A percentile compares a stretch with the other conserved stretches of the same genome.
Conservation (phyloP, 345 rosid species). For the Triadica sebifera region DNA sequence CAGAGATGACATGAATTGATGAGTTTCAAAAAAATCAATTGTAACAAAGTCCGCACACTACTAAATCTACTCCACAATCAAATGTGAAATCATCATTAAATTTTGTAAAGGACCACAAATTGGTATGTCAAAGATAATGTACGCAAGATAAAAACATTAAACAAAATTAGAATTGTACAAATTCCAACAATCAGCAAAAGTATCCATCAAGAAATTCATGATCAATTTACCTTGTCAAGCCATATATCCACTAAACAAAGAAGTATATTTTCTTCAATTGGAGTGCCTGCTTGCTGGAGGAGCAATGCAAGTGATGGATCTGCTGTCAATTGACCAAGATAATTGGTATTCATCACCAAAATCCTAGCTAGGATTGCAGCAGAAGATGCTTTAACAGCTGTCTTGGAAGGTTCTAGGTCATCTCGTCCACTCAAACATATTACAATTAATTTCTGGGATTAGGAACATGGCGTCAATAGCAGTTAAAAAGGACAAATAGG, state of each 20-base stretch:
- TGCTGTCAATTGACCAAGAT: constrained; percentile 81
- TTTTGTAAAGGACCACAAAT: not conserved
- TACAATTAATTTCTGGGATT: constrained; percentile 77
- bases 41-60: not conserved
- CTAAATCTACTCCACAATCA: not conserved
- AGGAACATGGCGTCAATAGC: constrained; percentile 19
- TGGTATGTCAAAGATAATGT: not conserved
- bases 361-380: constrained; percentile 87
- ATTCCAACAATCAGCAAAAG: not conserved
- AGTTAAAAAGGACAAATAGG: constrained; percentile 12
- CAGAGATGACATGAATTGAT: not conserved
- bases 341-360: constrained; percentile 91
- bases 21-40: not conserved
- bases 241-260: constrained; percentile 86
- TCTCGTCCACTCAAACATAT: constrained; percentile 90
- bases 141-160: not conserved
- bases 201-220: constrained; percentile 5
- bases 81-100: not conserved
- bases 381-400: constrained; percentile 77
- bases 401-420: constrained; percentile 75
- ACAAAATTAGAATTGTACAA: not conserved
- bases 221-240: constrained; percentile 84
- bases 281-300: constrained; percentile 73
- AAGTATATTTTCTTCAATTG: constrained; percentile 68
- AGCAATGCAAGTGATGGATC: constrained; percentile 69